Evolutionary conservation across 306 rosid species (phyloP).

Genomic region (Vigna hirtella): DNA sequence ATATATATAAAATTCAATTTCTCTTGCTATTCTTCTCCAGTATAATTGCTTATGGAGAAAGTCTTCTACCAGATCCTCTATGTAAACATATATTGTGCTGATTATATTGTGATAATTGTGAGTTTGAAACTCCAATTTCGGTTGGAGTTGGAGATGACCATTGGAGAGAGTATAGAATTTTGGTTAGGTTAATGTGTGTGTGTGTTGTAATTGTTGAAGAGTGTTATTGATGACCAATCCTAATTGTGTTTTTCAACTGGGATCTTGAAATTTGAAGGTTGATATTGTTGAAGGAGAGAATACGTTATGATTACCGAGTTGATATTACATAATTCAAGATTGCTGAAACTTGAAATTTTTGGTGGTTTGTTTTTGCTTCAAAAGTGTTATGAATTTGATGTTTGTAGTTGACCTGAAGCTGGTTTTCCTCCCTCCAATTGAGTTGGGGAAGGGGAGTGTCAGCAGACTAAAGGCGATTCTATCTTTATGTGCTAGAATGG

Average conservation of each 20-base stretch:
- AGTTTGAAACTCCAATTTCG: not conserved
- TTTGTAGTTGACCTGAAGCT: not conserved
- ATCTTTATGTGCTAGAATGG: conserved; percentile 2
- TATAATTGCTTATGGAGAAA: too few relatives aligned
- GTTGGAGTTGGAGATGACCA: not conserved
- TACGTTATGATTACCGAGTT: not conserved
- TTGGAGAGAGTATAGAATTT: not conserved
- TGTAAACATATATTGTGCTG: too few relatives aligned
- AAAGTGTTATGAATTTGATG: not conserved
- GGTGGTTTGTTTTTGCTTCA: not conserved
- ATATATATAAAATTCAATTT: too few relatives aligned
- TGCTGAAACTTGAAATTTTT: not conserved
- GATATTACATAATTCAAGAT: conserved; percentile 2
- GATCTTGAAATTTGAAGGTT: not conserved
- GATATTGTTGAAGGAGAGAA: not conserved
- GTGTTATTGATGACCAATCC: not conserved
- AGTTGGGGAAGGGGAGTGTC: not conserved
- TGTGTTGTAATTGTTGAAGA: not conserved
- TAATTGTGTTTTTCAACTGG: not conserved
- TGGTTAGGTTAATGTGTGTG: not conserved
- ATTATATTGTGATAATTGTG: not conserved
- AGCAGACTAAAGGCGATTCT: conserved; percentile 3
- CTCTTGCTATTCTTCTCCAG: too few relatives aligned
- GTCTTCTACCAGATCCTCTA: too few relatives aligned
- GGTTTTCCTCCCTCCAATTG: not conserved